Percentiles rank a stretch among this genome's conserved stretches.
phyloP scores from a whole-genome alignment of 2,329 filamentous ascomycete genomes.

The Fusarium zealandicum region DNA sequence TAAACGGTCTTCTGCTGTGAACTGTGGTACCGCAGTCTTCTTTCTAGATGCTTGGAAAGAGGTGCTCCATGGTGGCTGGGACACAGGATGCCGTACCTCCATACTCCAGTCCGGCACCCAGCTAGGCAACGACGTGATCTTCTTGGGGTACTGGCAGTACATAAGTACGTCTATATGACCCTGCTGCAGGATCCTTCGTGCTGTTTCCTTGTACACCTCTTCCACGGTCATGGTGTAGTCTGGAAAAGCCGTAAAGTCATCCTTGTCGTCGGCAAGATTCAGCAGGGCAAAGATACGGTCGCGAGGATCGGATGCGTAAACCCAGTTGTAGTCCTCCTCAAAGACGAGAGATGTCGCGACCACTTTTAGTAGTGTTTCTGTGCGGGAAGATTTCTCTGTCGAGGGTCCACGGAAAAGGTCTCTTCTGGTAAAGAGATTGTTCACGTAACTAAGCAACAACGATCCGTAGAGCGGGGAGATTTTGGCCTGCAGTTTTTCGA shows the following conservation, averaged over 20 bases:
- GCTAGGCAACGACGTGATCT: constrained; percentile 2
- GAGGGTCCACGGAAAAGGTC: background rate
- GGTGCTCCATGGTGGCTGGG: constrained; percentile 6
- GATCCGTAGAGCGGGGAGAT: background rate
- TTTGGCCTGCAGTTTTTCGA: background rate
- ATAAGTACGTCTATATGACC: constrained; percentile 13
- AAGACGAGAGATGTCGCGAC: constrained; percentile 6
- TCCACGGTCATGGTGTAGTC: constrained; percentile 18
- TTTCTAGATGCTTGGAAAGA: constrained; percentile 11
- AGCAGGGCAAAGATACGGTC: constrained; percentile 22
- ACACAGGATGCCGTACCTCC: constrained; percentile 11
- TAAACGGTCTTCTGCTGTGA: background rate
- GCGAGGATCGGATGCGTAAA: constrained; percentile 15
- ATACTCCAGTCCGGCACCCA: constrained; percentile 31
- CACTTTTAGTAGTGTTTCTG: constrained; percentile 9
- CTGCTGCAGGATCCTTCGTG: constrained; percentile 3
- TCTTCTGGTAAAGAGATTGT: constrained; percentile 15
- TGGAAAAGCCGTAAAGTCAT: background rate
- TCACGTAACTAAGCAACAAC: constrained; percentile 9
- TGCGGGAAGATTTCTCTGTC: background rate
- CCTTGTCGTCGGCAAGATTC: constrained; percentile 7
- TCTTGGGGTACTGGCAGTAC: constrained; percentile 20
- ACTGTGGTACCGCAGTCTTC: background rate
- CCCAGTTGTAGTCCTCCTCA: constrained; percentile 23
- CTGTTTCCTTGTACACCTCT: constrained; percentile 17